Evolutionary conservation across 139 green algal species (phyloP).

Genomic region (Chlorella sp.): DNA sequence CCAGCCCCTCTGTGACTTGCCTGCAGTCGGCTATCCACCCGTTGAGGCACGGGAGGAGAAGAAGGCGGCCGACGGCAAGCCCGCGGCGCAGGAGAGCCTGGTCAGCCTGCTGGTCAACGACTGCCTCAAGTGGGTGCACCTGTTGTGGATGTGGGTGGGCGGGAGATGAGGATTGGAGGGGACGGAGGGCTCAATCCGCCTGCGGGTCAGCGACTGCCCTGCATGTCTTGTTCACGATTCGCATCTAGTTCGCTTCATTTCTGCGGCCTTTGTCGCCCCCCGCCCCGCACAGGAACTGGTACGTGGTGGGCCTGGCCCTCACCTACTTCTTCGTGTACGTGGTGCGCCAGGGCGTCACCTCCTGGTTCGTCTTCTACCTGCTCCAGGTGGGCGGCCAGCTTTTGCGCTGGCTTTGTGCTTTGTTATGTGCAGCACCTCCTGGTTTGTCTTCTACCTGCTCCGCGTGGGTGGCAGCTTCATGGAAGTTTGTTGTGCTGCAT

Average conservation of each 20-base stretch:
- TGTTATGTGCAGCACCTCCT: constrained; percentile 85
- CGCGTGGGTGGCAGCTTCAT: constrained; percentile 49
- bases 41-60: constrained; percentile 25
- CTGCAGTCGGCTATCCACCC: constrained; percentile 12
- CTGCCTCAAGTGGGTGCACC: constrained; percentile 57
- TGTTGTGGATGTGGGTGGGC: too few relatives aligned
- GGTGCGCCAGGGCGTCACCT: constrained; percentile 91
- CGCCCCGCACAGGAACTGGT: constrained; percentile 73
- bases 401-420: constrained; percentile 44
- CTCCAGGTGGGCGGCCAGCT: constrained; percentile 66
- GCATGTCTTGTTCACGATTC: too few relatives aligned
- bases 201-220: too few relatives aligned
- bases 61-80: not conserved
- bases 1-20: too few relatives aligned
- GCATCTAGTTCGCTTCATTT: not conserved
- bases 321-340: constrained; percentile 98
- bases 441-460: constrained; percentile 96
- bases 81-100: constrained; percentile 51
- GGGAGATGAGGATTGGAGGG: too few relatives aligned
- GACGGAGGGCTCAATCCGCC: too few relatives aligned
- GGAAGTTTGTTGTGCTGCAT: too few relatives aligned
- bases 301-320: constrained; percentile 94
- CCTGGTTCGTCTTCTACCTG: constrained; percentile 97
- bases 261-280: not conserved
- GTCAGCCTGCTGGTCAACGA: constrained; percentile 82